phyloP scores from a whole-genome alignment of 2,329 filamentous ascomycete species.

The Rhytidhysteron rufulum region DNA sequence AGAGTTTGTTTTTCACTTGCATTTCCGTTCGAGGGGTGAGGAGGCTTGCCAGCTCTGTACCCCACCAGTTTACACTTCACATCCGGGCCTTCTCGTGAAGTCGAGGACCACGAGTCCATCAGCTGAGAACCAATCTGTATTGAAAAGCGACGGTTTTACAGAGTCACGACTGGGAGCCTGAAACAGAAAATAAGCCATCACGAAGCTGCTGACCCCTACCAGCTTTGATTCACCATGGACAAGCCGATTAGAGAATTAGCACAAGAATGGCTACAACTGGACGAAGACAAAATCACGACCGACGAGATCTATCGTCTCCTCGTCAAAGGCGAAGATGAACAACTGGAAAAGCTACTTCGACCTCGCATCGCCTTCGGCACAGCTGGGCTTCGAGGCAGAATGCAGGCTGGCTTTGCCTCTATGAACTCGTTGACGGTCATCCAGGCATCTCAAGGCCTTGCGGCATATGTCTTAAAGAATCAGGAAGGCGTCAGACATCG shows the following conservation, averaged over 20 bases:
- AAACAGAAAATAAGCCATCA: not conserved
- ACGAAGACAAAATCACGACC: conserved; percentile 51
- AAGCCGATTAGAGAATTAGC: conserved; percentile 42
- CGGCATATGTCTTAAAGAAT: conserved; percentile 53
- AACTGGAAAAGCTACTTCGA: conserved; percentile 52
- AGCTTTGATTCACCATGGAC: conserved; percentile 17
- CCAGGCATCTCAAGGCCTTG: conserved; percentile 63
- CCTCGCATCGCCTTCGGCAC: conserved; percentile 60
- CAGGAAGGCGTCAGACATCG: conserved; percentile 39
- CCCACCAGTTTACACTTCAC: too few species aligned
- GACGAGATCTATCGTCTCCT: conserved; percentile 53
- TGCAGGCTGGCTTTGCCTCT: conserved; percentile 62
- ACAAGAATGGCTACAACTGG: conserved; percentile 56
- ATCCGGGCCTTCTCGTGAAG: too few species aligned
- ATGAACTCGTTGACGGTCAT: conserved; percentile 59
- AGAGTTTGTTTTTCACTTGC: too few species aligned
- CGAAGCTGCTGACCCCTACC: not conserved
- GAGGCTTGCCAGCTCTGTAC: too few species aligned
- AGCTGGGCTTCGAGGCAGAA: conserved; percentile 59
- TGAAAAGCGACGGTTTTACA: too few species aligned
- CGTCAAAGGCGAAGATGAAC: conserved; percentile 40
- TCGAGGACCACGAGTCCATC: too few species aligned
- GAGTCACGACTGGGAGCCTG: too few species aligned
- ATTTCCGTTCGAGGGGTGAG: too few species aligned
- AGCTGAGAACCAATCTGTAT: too few species aligned